Evolutionary conservation across 768 basidiomycete genomes (phyloP).

Genomic region (Phanerodontia chrysosporium): DNA sequence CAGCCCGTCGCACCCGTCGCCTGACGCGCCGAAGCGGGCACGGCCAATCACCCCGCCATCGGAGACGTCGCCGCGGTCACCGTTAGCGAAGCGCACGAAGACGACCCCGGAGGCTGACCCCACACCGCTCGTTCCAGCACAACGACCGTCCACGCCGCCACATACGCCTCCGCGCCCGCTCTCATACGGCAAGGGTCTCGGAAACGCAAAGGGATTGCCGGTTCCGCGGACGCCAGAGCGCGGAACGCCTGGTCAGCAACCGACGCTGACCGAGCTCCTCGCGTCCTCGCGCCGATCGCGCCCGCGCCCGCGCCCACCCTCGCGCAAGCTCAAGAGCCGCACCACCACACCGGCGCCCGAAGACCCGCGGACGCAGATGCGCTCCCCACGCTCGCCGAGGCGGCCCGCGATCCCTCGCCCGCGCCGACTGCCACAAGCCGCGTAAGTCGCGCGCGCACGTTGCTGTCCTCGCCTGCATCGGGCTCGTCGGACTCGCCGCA

Average conservation of each 20-base stretch:
- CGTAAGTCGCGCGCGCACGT: conserved; percentile 25
- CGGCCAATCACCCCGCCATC: conserved; percentile 16
- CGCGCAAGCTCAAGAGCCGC: conserved; percentile 19
- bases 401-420: conserved; percentile 1
- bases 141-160: conserved; percentile 26
- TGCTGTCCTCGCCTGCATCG: conserved; percentile 37
- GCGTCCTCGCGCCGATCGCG: conserved; percentile 38
- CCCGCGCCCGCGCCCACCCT: conserved; percentile 26
- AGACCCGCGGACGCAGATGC: background rate
- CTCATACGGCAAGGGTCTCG: conserved; percentile 18
- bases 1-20: conserved; percentile 9
- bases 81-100: conserved; percentile 19
- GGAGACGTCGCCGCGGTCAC: conserved; percentile 7
- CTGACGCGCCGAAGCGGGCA: conserved; percentile 13
- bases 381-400: conserved; percentile 6
- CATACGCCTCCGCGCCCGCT: conserved; percentile 19
- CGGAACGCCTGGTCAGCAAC: conserved; percentile 23
- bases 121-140: conserved; percentile 13
- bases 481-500: conserved; percentile 22
- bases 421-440: conserved; percentile 23
- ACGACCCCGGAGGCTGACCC: background rate
- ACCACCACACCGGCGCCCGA: conserved; percentile 7
- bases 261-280: conserved; percentile 40
- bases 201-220: conserved; percentile 21
- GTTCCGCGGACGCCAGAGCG: conserved; percentile 25